phyloP scores from a whole-genome alignment of 2,329 filamentous ascomycete species.

The Salinomyces thailandicus region DNA sequence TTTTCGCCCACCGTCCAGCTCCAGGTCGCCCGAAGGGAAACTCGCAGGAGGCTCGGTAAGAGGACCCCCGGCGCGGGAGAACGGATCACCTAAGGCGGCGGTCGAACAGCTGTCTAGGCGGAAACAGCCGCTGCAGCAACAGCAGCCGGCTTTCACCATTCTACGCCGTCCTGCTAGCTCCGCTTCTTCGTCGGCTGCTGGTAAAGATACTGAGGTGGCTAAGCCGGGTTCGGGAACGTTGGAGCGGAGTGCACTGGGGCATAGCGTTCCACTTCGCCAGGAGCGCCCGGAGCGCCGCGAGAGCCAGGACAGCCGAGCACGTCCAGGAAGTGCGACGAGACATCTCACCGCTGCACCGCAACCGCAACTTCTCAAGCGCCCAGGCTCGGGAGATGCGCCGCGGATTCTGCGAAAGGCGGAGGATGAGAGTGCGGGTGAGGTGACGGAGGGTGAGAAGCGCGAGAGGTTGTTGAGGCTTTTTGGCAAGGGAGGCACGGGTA shows the following conservation, averaged over 20 bases:
- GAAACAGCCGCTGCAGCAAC: too few relatives aligned
- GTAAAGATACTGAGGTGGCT: too few relatives aligned
- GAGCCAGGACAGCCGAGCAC: too few relatives aligned
- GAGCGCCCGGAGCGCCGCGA: too few relatives aligned
- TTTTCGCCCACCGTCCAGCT: background rate
- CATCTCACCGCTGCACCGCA: too few relatives aligned
- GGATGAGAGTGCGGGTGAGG: slow-evolving; percentile 5
- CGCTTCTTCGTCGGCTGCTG: too few relatives aligned
- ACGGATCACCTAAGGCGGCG: background rate
- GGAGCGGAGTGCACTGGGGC: too few relatives aligned
- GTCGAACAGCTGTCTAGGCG: too few relatives aligned
- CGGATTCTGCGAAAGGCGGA: slow-evolving; percentile 7
- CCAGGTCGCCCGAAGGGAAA: background rate
- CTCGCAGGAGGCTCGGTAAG: background rate
- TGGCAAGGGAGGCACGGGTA: too few relatives aligned
- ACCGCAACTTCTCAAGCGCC: slow-evolving; percentile 23
- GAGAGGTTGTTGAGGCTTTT: slow-evolving; percentile 22
- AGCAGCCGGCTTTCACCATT: slow-evolving; percentile 15
- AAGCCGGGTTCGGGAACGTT: too few relatives aligned
- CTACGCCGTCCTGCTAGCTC: slow-evolving; percentile 15
- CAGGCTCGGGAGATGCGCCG: slow-evolving; percentile 12
- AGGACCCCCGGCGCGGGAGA: background rate
- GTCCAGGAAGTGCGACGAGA: too few relatives aligned
- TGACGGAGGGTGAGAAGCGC: slow-evolving; percentile 15
- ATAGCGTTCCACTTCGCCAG: too few relatives aligned